Evolutionary conservation across 2,329 filamentous ascomycete species (phyloP).

Genomic region (Pseudohalonectria lignicola): DNA sequence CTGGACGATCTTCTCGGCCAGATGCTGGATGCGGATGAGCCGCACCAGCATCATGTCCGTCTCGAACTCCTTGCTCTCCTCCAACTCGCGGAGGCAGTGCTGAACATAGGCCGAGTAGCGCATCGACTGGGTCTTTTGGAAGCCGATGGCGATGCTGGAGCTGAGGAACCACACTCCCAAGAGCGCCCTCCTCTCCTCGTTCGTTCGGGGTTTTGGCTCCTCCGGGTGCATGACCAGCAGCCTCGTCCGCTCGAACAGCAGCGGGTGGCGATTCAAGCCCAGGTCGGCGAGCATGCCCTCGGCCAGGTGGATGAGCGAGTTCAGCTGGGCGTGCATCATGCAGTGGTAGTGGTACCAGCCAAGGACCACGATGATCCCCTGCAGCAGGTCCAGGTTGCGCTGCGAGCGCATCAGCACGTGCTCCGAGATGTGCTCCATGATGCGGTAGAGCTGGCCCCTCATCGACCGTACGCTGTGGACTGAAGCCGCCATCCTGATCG

Average conservation of each 20-base stretch:
- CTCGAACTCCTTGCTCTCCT: conserved; percentile 29
- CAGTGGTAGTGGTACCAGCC: conserved; percentile 45
- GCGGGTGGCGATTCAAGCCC: conserved; percentile 29
- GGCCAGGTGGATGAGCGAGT: conserved; percentile 37
- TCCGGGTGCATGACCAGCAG: conserved; percentile 29
- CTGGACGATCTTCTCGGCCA: conserved; percentile 37
- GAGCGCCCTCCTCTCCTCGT: conserved; percentile 40
- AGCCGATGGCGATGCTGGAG: conserved; percentile 31
- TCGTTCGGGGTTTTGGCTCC: conserved; percentile 25
- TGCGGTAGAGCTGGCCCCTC: conserved; percentile 35
- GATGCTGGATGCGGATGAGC: conserved; percentile 35
- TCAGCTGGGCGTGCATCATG: conserved; percentile 38
- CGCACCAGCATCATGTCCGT: conserved; percentile 34
- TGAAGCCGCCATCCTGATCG: conserved; percentile 38
- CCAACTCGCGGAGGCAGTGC: conserved; percentile 34
- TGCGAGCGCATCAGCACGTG: conserved; percentile 37
- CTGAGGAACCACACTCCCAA: conserved; percentile 43
- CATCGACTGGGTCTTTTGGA: conserved; percentile 33
- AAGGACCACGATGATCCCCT: conserved; percentile 35
- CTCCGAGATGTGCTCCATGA: conserved; percentile 34
- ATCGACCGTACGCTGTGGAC: conserved; percentile 34
- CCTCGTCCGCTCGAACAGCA: conserved; percentile 27
- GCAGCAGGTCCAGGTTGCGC: conserved; percentile 36
- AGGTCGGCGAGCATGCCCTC: conserved; percentile 34
- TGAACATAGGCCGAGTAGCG: conserved; percentile 41